These are phyloP conservation scores for Debaryomyces maramus DNA, from an alignment of 805 yeast species.

Conservation along the genomic window DNA sequence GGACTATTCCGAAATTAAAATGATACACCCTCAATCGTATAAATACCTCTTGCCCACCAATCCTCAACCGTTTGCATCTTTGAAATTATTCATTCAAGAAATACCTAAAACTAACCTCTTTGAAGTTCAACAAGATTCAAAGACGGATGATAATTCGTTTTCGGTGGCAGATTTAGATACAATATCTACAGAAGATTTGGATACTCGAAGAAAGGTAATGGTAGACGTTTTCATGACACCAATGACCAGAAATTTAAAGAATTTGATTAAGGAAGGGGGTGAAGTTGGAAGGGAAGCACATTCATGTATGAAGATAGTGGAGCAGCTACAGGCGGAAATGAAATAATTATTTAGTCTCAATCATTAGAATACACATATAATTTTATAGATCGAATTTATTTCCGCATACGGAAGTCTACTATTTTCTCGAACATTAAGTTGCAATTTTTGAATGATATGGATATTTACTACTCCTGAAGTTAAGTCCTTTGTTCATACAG, in stretches of 20 bases:
- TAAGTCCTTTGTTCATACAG: background rate
- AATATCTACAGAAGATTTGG: slow-evolving; percentile 59
- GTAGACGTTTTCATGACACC: slow-evolving; percentile 52
- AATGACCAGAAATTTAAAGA: slow-evolving; percentile 49
- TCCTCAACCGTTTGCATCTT: slow-evolving; percentile 63
- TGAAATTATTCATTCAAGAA: slow-evolving; percentile 57
- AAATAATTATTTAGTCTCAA: background rate
- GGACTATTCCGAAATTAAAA: slow-evolving; percentile 14
- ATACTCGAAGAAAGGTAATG: slow-evolving; percentile 54
- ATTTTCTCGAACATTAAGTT: background rate
- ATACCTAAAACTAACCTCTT: slow-evolving; percentile 4
- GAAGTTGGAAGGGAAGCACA: slow-evolving; percentile 58
- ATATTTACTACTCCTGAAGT: background rate
- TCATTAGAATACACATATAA: too few relatives aligned
- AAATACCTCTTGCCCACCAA: slow-evolving; percentile 54
- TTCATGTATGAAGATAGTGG: slow-evolving; percentile 19
- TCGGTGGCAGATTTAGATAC: slow-evolving; percentile 41
- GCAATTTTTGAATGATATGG: background rate
- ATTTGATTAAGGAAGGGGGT: slow-evolving; percentile 67
- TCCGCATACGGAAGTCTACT: background rate
- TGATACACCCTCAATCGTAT: slow-evolving; percentile 48
- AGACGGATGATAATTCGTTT: slow-evolving; percentile 23
- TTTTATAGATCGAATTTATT: background rate
- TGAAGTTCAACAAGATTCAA: slow-evolving; percentile 3
- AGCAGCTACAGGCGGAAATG: slow-evolving; percentile 4